Percentiles rank a stretch among this genome's conserved stretches.
These are phyloP conservation scores for Aureobasidium melanogenum DNA, from an alignment of 2,329 filamentous ascomycete species.

Conservation along the genomic window DNA sequence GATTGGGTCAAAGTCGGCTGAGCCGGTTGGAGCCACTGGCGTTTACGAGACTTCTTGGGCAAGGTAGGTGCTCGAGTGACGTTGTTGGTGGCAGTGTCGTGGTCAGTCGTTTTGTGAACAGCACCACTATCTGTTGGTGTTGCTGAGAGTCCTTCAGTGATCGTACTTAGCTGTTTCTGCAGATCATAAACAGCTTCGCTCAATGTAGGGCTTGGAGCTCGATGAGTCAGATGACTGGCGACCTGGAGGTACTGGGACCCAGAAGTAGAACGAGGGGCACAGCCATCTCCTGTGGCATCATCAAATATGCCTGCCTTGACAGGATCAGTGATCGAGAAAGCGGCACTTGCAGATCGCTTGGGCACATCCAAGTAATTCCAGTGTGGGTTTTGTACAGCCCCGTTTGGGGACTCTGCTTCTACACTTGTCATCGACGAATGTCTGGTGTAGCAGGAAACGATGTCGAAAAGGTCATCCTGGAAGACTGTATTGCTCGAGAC, in stretches of 20 bases:
- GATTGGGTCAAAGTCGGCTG: neutral
- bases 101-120: constrained; percentile 18
- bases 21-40: constrained; percentile 22
- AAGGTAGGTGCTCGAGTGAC: constrained; percentile 26
- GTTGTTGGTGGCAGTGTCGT: constrained; percentile 18
- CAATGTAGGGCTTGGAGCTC: constrained; percentile 33
- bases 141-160: constrained; percentile 18
- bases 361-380: constrained; percentile 14
- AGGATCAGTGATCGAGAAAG: constrained; percentile 20
- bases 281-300: constrained; percentile 8
- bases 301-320: constrained; percentile 22
- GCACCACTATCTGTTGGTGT: neutral
- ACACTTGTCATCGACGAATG: constrained; percentile 32
- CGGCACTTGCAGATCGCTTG: constrained; percentile 15
- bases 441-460: constrained; percentile 31
- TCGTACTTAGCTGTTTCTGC: constrained; percentile 19
- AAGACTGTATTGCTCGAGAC: constrained; percentile 25
- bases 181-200: constrained; percentile 37
- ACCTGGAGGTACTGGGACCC: neutral
- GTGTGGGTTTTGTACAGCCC: constrained; percentile 17
- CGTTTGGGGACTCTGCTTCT: constrained; percentile 21
- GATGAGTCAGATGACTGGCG: neutral
- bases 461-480: constrained; percentile 9
- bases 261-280: constrained; percentile 12
- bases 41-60: constrained; percentile 35